Conservation (phyloP, 768 basidiomycete species). For the Pleurotus sapidus region DNA sequence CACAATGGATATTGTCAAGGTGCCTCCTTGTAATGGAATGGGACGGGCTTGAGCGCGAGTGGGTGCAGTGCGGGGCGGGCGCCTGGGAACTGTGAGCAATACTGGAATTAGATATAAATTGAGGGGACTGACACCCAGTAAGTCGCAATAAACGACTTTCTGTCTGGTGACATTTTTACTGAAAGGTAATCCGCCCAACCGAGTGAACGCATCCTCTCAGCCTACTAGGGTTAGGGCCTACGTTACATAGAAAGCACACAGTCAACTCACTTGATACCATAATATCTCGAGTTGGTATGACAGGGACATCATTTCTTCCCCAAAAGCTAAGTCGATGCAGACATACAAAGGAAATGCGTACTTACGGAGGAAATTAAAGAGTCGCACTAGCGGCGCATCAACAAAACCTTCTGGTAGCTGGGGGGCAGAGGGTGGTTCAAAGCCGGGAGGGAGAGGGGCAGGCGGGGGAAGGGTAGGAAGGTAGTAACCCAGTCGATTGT, state of each 20-base stretch:
- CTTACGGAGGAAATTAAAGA: slow-evolving; percentile 90
- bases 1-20: slow-evolving; percentile 68
- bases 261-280: slow-evolving; percentile 59
- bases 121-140: slow-evolving; percentile 78
- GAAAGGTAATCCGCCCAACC: slow-evolving; percentile 83
- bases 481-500: slow-evolving; percentile 65
- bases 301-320: slow-evolving; percentile 82
- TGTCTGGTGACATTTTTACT: slow-evolving; percentile 65
- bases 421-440: slow-evolving; percentile 40
- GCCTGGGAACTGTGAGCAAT: slow-evolving; percentile 22
- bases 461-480: slow-evolving; percentile 45
- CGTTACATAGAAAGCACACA: not conserved
- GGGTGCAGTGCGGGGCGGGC: slow-evolving; percentile 28
- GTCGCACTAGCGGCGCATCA: slow-evolving; percentile 80
- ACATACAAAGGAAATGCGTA: not conserved
- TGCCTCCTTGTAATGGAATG: slow-evolving; percentile 66
- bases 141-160: slow-evolving; percentile 66
- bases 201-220: slow-evolving; percentile 72
- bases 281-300: slow-evolving; percentile 92
- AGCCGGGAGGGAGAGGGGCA: slow-evolving; percentile 38
- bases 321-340: not conserved
- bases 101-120: not conserved
- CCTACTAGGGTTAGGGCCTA: slow-evolving; percentile 34
- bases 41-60: slow-evolving; percentile 23
- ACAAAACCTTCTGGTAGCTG: slow-evolving; percentile 59